Evolutionary conservation across 164 flowering plant genomes (phyloP), one percentile per base, ranked within the genome.

Genomic region (Dillenia turbinata): DNA sequence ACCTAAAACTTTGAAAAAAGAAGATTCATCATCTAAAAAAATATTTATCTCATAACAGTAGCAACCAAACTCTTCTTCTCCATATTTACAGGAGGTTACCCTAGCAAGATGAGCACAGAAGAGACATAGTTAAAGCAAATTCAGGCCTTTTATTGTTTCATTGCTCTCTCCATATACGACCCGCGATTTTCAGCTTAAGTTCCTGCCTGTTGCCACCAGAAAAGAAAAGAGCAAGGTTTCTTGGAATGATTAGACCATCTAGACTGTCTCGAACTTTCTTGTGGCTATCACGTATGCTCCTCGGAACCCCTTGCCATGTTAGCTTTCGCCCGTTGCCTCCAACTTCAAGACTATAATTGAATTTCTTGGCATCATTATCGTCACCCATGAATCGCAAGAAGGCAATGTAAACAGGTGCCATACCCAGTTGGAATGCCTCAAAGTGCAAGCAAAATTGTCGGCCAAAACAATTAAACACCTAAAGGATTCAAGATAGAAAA

Each of bases 331-430:
- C 85, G 66, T 74, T 65, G 3, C 82, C 85, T 9, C 87, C 85
- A 16, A 88, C 90, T 73, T 85, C 89, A 0, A 88, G 70, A 59
- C 79, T 84, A 78, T 85, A 88, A 52, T 78, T 75, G 69, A 78
- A 88, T 12, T 79, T 77, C 69, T 71, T 79, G 2, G 94, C 89
- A 12, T 88, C 90, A 11, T 75, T 66, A 40, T 85, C 90, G 9
- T 80, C 84, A 2, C 90, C 90, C 90, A 88, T 88, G 75, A 88
- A 88, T 56, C 94, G 78, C 44, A 85, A 63, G 72, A 88, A 88
- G 12, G 88, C 87, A 78, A 87, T 85, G 75, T 85, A 85, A 48
- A 87, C 88, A 0, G 94, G 94, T 26, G 85, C 78, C 66, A 49
- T 75, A 47, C 85, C 94, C 47, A 80, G 52, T 14, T 73, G 77